These are phyloP conservation scores for Multifurca ochricompacta DNA, from an alignment of 768 basidiomycete genomes.

Conservation along the genomic window DNA sequence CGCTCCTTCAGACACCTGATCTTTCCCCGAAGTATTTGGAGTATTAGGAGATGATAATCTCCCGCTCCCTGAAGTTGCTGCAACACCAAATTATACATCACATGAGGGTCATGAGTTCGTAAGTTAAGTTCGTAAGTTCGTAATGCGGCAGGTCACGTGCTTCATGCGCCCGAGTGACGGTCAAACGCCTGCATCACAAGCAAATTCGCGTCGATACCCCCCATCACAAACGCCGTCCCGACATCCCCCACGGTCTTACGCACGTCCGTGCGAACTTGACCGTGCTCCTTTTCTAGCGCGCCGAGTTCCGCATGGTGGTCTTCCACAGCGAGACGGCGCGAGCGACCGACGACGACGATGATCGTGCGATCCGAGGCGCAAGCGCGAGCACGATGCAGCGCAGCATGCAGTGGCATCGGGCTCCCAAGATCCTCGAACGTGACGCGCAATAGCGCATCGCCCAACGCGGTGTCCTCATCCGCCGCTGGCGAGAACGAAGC, in stretches of 20 bases:
- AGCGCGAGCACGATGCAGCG: conserved; percentile 42
- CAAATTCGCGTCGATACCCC: conserved; percentile 49
- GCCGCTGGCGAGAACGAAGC: conserved; percentile 27
- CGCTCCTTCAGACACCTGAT: neutral
- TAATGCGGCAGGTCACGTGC: neutral
- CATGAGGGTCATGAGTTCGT: neutral
- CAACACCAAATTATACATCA: too few relatives aligned
- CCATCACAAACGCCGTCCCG: conserved; percentile 64
- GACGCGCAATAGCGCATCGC: conserved; percentile 45
- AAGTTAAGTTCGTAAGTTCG: neutral
- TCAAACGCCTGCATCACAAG: conserved; percentile 56
- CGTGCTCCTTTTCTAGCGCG: conserved; percentile 50
- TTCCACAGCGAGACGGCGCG: conserved; percentile 63
- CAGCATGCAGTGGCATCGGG: conserved; percentile 49
- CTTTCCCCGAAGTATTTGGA: too few relatives aligned
- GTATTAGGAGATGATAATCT: too few relatives aligned
- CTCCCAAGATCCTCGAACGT: conserved; percentile 51
- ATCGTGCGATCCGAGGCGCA: conserved; percentile 38
- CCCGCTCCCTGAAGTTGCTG: too few relatives aligned
- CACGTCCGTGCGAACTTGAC: conserved; percentile 51
- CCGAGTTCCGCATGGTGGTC: conserved; percentile 67
- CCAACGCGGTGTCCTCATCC: conserved; percentile 17
- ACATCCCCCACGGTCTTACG: conserved; percentile 83
- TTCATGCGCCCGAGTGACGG: neutral
- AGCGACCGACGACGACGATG: conserved; percentile 66